Base-by-base conservation (phyloP, 164 flowering plant genomes). In the Vitis vinifera region DNA sequence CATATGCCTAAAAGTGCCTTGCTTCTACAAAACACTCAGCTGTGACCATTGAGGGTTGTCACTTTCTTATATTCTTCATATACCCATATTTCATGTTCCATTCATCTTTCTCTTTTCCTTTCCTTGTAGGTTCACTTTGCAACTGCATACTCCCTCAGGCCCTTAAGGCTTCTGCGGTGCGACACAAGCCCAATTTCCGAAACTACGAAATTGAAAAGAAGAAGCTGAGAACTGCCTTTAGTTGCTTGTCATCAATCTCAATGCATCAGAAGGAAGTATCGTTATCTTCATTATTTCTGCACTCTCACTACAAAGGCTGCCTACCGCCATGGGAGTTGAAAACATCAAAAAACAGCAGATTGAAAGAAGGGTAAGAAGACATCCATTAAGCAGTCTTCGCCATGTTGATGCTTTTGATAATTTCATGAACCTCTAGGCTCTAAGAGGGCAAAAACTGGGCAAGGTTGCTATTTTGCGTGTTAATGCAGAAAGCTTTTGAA, bases 321-420 rank as follows among this genome's bases (percentile, higher is more conserved):
- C 55, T 85, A 52, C 84, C 89, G 6, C 84, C 85, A 10, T 82
- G 81, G 89, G 83, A 83, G 71, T 49, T 76, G 61, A 83, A 77
- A 65, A 75, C 71, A 57, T 74, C 84, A 0, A 73, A 70, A 71
- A 69, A 64, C 27, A 59, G 53, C 16, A 68, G 81, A 2, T 10
- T 76, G 63, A 78, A 79, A 69, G 75, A 79, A 71, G 71, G 69
- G 13, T 80, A 69, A 75, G 61, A 49, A 29, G 23, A 12, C 37
- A 29, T 9, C 31, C 5, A 9, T 51, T 17, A 11, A 37, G 44
- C 44, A 37, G 44, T 37, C 44, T 37, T 37, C 27, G 27, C 27
- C 27, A 0, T 23, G 27, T 37, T 6, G 4, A 37, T 37, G 44
- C 44, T 37, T 37, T 37, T 37, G 8, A 37, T 3, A 37, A 12